Base-by-base conservation (phyloP, 208 protist species). In the Leishmania lainsoni region DNA sequence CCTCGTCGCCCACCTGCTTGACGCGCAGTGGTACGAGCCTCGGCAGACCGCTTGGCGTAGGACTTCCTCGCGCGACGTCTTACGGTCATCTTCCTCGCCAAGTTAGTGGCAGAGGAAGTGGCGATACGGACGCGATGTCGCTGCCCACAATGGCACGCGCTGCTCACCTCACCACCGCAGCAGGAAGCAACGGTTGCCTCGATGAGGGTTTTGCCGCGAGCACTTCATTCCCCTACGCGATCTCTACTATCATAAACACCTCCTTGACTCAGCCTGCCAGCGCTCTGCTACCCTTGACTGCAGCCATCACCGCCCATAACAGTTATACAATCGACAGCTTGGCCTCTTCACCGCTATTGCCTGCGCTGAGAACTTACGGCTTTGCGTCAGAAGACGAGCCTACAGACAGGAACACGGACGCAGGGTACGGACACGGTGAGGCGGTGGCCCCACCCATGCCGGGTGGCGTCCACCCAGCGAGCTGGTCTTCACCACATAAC, bases 241-340 rank as follows among this genome's bases (percentile, higher is more conserved):
- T 70, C 6, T 79, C 72, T 39, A 75, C 77, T 29, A 74, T 92
- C 26, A 83, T 92, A 52, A 92, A 92, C 82, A 88, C 86, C 20
- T 92, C 89, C 10, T 66, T 92, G 54, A 76, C 76, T 58, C 87
- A 89, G 63, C 83, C 86, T 20, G 83, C 81, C 51, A 84, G 81
- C 20, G 81, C 83, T 22, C 71, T 92, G 12, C 76, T 85, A 3
- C 81, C 85, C 63, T 32, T 86, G 20, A 75, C 83, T 12, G 65
- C 75, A 4, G 69, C 78, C 26, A 65, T 75, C 49, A 76, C 68
- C 51, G 80, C 79, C 29, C 65, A 87, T 48, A 77, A 59, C 54
- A 70, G 35, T 20, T 42, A 58, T 35, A 51, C 39, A 72, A 85
- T 29, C 48, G 39, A 42, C 45, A 70, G 76, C 79, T 81, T 80